A percentile compares a stretch with the other conserved stretches of the same genome.
phyloP scores from a whole-genome alignment of 768 basidiomycete genomes.

The Suillus bovinus region DNA sequence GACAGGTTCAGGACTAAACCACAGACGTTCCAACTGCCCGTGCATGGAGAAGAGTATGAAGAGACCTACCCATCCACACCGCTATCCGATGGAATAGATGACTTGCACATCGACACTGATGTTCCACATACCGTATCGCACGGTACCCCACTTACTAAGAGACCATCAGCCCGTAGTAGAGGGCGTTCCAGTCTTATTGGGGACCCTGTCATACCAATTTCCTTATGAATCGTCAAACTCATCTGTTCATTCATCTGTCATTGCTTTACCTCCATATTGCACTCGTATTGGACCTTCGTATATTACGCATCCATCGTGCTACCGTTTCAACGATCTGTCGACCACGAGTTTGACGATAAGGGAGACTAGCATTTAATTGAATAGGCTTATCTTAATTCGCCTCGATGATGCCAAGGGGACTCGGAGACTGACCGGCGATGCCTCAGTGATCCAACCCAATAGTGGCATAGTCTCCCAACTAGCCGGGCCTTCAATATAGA shows the following conservation, averaged over 20 bases:
- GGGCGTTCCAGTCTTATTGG: slow-evolving; percentile 48
- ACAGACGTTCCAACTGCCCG: slow-evolving; percentile 50
- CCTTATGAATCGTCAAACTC: slow-evolving; percentile 6
- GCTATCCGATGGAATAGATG: slow-evolving; percentile 32
- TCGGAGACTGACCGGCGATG: no score
- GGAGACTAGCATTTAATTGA: not conserved
- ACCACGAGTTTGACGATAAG: not conserved
- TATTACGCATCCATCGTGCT: slow-evolving; percentile 5
- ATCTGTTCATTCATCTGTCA: slow-evolving; percentile 1
- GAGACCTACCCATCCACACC: slow-evolving; percentile 37
- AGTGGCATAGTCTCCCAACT: not conserved
- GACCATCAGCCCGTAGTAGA: slow-evolving; percentile 60
- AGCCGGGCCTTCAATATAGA: not conserved
- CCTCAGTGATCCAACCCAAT: not conserved
- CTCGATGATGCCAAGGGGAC: not conserved
- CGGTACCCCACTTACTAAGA: slow-evolving; percentile 63
- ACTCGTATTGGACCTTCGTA: slow-evolving; percentile 6
- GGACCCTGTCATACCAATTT: slow-evolving; percentile 26
- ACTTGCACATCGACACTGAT: slow-evolving; percentile 40
- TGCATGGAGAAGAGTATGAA: slow-evolving; percentile 33
- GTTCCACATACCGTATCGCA: slow-evolving; percentile 23
- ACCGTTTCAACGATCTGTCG: not conserved
- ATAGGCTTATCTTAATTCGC: not conserved
- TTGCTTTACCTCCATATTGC: slow-evolving; percentile 7
- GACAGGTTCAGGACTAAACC: slow-evolving; percentile 60